phyloP scores from a whole-genome alignment of 441 rosid genomes.

The Populus hybrid region DNA sequence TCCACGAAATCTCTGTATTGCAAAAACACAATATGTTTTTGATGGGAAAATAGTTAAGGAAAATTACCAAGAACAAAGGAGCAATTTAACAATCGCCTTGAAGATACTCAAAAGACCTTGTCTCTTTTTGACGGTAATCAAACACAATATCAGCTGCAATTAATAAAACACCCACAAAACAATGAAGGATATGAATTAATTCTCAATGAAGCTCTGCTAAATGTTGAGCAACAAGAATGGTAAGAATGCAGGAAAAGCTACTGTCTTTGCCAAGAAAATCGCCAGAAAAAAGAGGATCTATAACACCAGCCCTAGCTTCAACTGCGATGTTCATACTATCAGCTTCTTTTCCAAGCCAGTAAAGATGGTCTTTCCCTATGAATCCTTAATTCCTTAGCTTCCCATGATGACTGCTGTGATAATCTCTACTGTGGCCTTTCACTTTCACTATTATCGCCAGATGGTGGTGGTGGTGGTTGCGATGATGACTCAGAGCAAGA shows the following conservation, averaged over 20 bases:
- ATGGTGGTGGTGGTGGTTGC: constrained; percentile 12
- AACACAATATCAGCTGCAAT: constrained; percentile 87
- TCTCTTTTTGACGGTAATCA: constrained; percentile 88
- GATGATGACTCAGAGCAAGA: constrained; percentile 42
- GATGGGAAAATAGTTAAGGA: background rate
- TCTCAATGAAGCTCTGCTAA: background rate
- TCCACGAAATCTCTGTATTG: background rate
- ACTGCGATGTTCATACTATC: constrained; percentile 84
- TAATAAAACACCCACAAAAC: background rate
- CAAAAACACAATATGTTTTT: background rate
- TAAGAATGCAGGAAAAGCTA: constrained; percentile 16
- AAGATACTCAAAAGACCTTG: constrained; percentile 83
- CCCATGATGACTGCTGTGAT: constrained; percentile 91
- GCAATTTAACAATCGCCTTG: constrained; percentile 92
- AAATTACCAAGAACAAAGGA: constrained; percentile 70
- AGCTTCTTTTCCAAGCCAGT: constrained; percentile 75
- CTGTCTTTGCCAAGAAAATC: constrained; percentile 84
- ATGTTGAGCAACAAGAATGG: background rate
- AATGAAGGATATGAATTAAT: background rate
- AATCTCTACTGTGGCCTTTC: constrained; percentile 31
- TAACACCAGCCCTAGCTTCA: constrained; percentile 74
- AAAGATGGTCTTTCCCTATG: constrained; percentile 77
- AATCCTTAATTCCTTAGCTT: constrained; percentile 72
- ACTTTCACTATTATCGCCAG: constrained; percentile 10
- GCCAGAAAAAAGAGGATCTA: constrained; percentile 82